Percentiles rank a stretch among this genome's conserved stretches.
phyloP scores from a whole-genome alignment of 2,329 filamentous ascomycete genomes.

The Venturia asperata region DNA sequence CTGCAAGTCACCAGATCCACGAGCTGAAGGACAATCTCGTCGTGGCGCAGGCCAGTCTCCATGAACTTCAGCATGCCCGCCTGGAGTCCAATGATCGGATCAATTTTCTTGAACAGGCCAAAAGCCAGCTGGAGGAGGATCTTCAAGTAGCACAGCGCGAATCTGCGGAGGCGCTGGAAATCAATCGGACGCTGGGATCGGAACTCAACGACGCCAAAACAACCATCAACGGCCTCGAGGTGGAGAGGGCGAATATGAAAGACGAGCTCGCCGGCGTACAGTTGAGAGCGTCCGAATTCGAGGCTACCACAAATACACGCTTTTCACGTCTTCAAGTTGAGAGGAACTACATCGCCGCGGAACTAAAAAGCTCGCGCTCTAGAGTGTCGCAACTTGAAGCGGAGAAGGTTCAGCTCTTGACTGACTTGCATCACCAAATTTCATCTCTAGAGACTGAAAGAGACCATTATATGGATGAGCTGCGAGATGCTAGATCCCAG shows the following conservation, averaged over 20 bases:
- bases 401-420: neutral
- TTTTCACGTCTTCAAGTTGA: slow-evolving; percentile 2
- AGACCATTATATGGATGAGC: too few species aligned
- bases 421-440: neutral
- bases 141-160: neutral
- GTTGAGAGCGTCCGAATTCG: neutral
- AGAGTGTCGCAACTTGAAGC: neutral
- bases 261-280: neutral
- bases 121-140: slow-evolving; percentile 9
- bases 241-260: neutral
- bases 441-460: neutral
- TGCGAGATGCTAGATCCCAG: neutral
- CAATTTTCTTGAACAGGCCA: neutral
- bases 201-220: slow-evolving; percentile 1
- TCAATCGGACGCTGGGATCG: neutral
- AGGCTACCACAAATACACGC: neutral
- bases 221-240: neutral
- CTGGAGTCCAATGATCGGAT: neutral
- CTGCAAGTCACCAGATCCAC: neutral
- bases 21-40: neutral
- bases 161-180: neutral
- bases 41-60: neutral
- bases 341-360: neutral
- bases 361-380: neutral
- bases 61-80: neutral